phyloP scores from a whole-genome alignment of 2,329 filamentous ascomycete species.

The Immersiporthe knoxdaviesiana region DNA sequence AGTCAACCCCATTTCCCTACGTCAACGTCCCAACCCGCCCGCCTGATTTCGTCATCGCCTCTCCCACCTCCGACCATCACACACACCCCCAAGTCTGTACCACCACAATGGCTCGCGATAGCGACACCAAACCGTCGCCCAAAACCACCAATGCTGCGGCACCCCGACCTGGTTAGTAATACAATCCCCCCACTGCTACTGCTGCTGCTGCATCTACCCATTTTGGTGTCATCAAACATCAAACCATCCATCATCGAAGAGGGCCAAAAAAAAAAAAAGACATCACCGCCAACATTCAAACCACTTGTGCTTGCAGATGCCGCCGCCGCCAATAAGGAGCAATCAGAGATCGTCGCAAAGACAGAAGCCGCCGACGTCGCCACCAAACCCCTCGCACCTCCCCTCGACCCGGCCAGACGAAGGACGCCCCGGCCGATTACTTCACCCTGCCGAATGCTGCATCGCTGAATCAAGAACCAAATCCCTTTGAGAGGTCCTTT shows the following conservation, averaged over 20 bases:
- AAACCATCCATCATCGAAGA: too few relatives aligned
- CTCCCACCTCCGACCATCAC: not conserved
- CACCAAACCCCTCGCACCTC: conserved; percentile 70
- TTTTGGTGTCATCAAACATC: conserved; percentile 28
- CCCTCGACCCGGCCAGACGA: conserved; percentile 64
- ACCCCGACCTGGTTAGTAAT: conserved; percentile 28
- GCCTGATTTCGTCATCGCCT: conserved; percentile 42
- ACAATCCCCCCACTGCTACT: not conserved
- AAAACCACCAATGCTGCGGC: conserved; percentile 43
- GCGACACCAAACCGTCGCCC: conserved; percentile 52
- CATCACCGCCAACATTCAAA: conserved; percentile 21
- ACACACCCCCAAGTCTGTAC: not conserved
- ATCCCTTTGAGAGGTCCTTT: conserved; percentile 97
- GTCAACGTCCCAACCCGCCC: conserved; percentile 9
- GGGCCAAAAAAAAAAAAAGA: conserved; percentile 17
- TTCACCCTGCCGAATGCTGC: conserved; percentile 62
- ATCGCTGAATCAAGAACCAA: conserved; percentile 78
- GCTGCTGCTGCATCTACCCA: not conserved
- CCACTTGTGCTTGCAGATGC: conserved; percentile 42
- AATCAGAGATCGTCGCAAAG: conserved; percentile 49
- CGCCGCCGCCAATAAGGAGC: conserved; percentile 49
- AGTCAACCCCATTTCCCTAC: conserved; percentile 9
- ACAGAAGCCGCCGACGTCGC: conserved; percentile 59
- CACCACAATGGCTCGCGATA: conserved; percentile 33
- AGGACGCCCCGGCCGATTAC: conserved; percentile 65